A percentile compares a stretch with the other conserved stretches of the same genome.
phyloP scores from a whole-genome alignment of 2,329 filamentous ascomycete genomes.

The Cladophialophora yegresii region DNA sequence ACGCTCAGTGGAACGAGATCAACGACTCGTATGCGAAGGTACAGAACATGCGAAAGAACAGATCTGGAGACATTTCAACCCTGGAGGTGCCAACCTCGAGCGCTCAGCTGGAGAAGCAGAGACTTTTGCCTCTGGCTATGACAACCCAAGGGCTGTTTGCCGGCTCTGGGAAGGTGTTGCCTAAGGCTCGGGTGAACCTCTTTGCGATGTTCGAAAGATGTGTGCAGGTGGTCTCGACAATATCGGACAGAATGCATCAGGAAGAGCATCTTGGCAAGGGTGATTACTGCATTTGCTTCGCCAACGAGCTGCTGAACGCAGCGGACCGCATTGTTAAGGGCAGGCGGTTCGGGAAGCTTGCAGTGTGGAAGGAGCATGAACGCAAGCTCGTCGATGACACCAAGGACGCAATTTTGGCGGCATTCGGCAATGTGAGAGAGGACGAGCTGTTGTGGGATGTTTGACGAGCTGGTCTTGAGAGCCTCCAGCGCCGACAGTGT shows the following conservation, averaged over 20 bases:
- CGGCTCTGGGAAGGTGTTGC: conserved; percentile 13
- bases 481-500: too few relatives aligned
- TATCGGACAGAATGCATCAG: conserved; percentile 37
- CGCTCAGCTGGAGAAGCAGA: conserved; percentile 5
- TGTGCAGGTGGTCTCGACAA: conserved; percentile 33
- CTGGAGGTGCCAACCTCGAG: conserved; percentile 1
- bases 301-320: conserved; percentile 32
- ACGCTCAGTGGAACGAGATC: conserved; percentile 24
- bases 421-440: conserved; percentile 17
- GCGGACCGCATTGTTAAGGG: conserved; percentile 35
- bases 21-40: not conserved
- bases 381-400: conserved; percentile 27
- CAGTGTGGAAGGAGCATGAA: conserved; percentile 33
- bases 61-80: not conserved
- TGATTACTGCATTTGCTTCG: conserved; percentile 38
- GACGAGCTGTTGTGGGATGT: conserved; percentile 27
- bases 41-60: not conserved
- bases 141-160: not conserved
- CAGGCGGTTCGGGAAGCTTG: conserved; percentile 25
- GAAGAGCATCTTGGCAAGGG: conserved; percentile 24
- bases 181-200: conserved; percentile 36
- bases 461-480: conserved; percentile 4
- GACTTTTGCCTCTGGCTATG: not conserved
- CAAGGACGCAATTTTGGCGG: conserved; percentile 23
- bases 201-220: conserved; percentile 37